Base-by-base conservation (phyloP, 2,329 filamentous ascomycete genomes). In the Microdochium trichocladiopsis region DNA sequence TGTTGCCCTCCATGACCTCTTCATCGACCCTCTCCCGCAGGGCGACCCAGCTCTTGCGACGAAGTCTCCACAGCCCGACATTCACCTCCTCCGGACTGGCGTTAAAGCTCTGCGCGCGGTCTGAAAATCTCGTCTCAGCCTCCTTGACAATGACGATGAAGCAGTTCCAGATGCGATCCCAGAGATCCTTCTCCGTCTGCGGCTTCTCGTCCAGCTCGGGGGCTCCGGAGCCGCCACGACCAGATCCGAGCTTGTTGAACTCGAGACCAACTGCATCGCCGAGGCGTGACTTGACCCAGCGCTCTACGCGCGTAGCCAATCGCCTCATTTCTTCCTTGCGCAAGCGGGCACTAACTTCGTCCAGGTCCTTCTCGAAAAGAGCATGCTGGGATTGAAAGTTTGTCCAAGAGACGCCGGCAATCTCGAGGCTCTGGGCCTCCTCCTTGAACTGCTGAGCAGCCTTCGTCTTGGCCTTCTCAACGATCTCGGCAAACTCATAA, bases 1-100 rank as follows among this genome's bases (percentile, higher is more conserved):
- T 84, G 65, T 97, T 99, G 62, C 93, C 93, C 72, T 97, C 94
- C 84, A 95, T 95, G 65, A 96, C 90, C 71, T 99, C 94, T 65
- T 99, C 94, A 33, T 97, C 93, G 56, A 99, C 88, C 75, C 90
- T 94, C 54, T 90, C 86, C 47, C 90, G 83, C 55, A 99, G 77
- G 14, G 93, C 92, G 41, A 86, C 86, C 94, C 94, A 99, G 56
- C 90, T 94, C 77, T 97, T 97, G 57, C 93, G 84, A 54, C 93
- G 85, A 58, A 99, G 73, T 52, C 92, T 84, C 93, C 94, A 99
- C 21, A 96, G 77, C 18, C 94, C 94, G 51, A 96, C 83, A 55
- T 95, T 88, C 21, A 96, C 90, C 72, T 99, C 94, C 41, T 93
- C 90, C 52, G 88, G 78, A 61, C 86, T 95, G 47, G 94, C 94